These are phyloP conservation scores for Colletotrichum cereale DNA, from an alignment of 2,329 filamentous ascomycete species.

Conservation along the genomic window DNA sequence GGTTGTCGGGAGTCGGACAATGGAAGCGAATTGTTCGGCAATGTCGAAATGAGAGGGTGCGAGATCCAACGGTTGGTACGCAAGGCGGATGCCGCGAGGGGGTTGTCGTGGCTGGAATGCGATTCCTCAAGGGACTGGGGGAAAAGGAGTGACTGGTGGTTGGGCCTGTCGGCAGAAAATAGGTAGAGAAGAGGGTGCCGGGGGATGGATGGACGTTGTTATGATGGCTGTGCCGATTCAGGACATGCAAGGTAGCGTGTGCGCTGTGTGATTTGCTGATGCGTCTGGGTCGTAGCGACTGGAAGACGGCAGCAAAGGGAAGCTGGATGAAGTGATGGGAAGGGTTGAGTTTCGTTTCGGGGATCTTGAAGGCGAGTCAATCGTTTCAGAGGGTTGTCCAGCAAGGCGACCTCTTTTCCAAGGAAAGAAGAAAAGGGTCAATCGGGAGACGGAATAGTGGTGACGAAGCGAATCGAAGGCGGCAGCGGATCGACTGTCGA, in stretches of 20 bases:
- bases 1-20: background rate
- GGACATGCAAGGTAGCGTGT: conserved; percentile 25
- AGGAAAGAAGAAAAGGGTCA: conserved; percentile 29
- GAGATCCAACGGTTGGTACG: conserved; percentile 18
- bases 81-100: conserved; percentile 33
- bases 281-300: conserved; percentile 6
- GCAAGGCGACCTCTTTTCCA: conserved; percentile 37
- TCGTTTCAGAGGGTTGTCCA: conserved; percentile 40
- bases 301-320: conserved; percentile 6
- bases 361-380: conserved; percentile 20
- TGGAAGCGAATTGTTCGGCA: background rate
- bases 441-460: conserved; percentile 19
- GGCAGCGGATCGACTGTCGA: conserved; percentile 18
- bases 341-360: background rate
- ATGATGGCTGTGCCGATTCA: conserved; percentile 13
- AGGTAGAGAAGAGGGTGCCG: conserved; percentile 12
- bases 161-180: conserved; percentile 20
- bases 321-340: conserved; percentile 8
- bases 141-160: conserved; percentile 40
- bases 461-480: conserved; percentile 29
- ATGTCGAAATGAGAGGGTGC: conserved; percentile 5
- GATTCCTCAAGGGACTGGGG: conserved; percentile 20
- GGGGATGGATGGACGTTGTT: conserved; percentile 8
- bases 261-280: conserved; percentile 4
- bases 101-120: conserved; percentile 39